Conservation (phyloP, 1,139 yeast species). For the Saccharomyces hybrid region DNA sequence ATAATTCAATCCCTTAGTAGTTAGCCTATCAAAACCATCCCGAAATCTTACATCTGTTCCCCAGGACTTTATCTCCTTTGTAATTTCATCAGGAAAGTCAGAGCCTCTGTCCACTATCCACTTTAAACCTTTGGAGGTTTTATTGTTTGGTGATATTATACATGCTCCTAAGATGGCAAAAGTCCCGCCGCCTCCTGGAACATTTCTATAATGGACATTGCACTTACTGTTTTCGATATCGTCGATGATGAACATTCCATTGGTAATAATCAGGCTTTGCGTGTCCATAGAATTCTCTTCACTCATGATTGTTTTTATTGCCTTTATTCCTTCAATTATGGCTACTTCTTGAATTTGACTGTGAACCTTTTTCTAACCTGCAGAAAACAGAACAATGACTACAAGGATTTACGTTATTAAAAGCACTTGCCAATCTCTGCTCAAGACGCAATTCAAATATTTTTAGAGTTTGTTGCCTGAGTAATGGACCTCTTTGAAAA, state of each 20-base stretch:
- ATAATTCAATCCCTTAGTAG: constrained; percentile 77
- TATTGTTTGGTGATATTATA: constrained; percentile 37
- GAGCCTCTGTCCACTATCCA: constrained; percentile 75
- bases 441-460: no score
- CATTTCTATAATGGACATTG: constrained; percentile 41
- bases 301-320: background rate
- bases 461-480: no score
- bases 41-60: constrained; percentile 53
- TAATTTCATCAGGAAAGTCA: constrained; percentile 58
- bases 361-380: no score
- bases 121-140: constrained; percentile 38
- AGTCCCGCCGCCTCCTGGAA: constrained; percentile 89
- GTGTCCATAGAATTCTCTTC: background rate
- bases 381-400: no score
- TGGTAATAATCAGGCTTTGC: constrained; percentile 41
- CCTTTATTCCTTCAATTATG: background rate
- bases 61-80: constrained; percentile 50
- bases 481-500: no score
- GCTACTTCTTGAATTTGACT: background rate
- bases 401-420: no score
- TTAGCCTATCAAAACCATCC: constrained; percentile 43
- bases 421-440: no score
- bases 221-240: constrained; percentile 50
- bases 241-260: constrained; percentile 92
- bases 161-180: constrained; percentile 77